Evolutionary conservation across 2,329 filamentous ascomycete genomes (phyloP), one percentile per base, ranked within the genome.

Genomic region (Macrophomina tecta): DNA sequence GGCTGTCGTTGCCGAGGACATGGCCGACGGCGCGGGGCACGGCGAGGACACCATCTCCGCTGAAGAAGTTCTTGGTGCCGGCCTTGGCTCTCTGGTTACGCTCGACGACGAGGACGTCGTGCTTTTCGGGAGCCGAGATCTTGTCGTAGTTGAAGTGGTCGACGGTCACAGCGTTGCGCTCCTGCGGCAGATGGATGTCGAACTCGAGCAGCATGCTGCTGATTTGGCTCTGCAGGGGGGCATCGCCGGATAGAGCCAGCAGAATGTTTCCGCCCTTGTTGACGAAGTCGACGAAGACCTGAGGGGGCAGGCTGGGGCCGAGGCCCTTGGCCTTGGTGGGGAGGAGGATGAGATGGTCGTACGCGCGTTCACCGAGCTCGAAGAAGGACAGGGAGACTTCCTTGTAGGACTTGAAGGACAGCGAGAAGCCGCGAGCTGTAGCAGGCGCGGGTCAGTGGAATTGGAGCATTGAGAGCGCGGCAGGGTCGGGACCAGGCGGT

Each of bases 61-160:
- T 83, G 78, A 98, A 97, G 84, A 90, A 93, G 75, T 91, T 86
- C 83, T 90, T 91, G 67, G 93, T 83, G 72, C 89, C 92, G 30
- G 87, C 75, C 72, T 91, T 90, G 69, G 90, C 78, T 60, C 86
- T 81, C 68, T 83, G 81, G 4, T 93, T 91, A 42, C 87, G 84
- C 51, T 91, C 87, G 62, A 97, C 82, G 36, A 97, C 85, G 52
- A 99, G 84, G 36, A 97, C 91, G 80, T 98, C 93, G 80, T 99
- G 95, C 75, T 89, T 87, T 70, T 97, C 93, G 60, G 89, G 76
- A 4, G 94, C 90, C 48, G 90, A 92, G 38, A 86, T 72, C 66
- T 86, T 84, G 75, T 98, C 94, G 81, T 95, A 95, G 82, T 92
- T 91, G 88, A 98, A 97, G 84, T 99, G 95, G 81, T 98, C 95